phyloP scores from a whole-genome alignment of 768 basidiomycete species.

The Suillus fuscotomentosus region DNA sequence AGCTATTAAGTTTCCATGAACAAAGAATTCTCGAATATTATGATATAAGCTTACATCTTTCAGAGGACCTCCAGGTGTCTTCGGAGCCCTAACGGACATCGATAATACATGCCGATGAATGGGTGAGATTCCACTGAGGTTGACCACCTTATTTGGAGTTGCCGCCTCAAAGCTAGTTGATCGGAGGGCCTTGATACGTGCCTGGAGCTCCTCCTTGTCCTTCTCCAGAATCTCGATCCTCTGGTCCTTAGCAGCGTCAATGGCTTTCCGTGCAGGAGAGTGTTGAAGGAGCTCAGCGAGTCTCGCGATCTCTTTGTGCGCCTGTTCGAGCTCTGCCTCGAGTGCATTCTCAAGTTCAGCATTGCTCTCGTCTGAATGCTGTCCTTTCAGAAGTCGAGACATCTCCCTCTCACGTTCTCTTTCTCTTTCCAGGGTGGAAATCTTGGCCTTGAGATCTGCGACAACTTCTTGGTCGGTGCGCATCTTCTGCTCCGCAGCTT shows the following conservation, averaged over 20 bases:
- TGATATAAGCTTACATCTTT: slow-evolving; percentile 56
- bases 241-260: slow-evolving; percentile 73
- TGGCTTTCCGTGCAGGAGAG: slow-evolving; percentile 73
- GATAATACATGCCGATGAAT: slow-evolving; percentile 71
- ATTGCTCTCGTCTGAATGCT: slow-evolving; percentile 35
- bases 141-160: slow-evolving; percentile 58
- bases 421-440: slow-evolving; percentile 59
- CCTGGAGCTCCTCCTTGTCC: slow-evolving; percentile 74
- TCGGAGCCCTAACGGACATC: slow-evolving; percentile 67
- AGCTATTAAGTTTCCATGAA: slow-evolving; percentile 41
- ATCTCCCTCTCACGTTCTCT: slow-evolving; percentile 36
- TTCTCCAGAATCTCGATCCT: slow-evolving; percentile 75
- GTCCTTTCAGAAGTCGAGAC: slow-evolving; percentile 17
- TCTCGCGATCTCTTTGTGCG: slow-evolving; percentile 72
- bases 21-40: neutral
- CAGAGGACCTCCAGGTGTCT: slow-evolving; percentile 77
- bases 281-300: slow-evolving; percentile 66
- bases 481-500: slow-evolving; percentile 74
- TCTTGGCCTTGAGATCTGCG: slow-evolving; percentile 46
- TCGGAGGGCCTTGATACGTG: slow-evolving; percentile 62
- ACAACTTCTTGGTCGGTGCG: slow-evolving; percentile 55
- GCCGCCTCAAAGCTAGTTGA: slow-evolving; percentile 48
- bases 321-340: slow-evolving; percentile 75
- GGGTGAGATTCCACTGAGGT: slow-evolving; percentile 66
- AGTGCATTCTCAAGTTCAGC: slow-evolving; percentile 60